These are phyloP conservation scores for Termitomyces sp. DNA, from an alignment of 768 basidiomycete genomes.

Conservation along the genomic window DNA sequence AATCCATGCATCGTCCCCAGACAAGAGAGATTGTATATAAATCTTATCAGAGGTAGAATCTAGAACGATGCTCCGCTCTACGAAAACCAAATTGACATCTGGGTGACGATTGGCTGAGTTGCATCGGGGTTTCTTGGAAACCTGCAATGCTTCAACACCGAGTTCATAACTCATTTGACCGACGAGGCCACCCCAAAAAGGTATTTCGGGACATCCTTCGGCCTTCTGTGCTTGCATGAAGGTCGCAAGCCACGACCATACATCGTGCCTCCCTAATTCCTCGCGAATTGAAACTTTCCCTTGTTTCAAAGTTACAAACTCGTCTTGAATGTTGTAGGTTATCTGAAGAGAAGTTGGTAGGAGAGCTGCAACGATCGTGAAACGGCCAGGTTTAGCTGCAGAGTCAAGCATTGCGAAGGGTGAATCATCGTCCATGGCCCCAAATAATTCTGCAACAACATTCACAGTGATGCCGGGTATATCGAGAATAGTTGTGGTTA, in stretches of 20 bases:
- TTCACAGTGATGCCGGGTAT: constrained; percentile 36
- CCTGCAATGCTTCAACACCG: constrained; percentile 51
- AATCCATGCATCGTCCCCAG: constrained; percentile 60
- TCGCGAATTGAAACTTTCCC: constrained; percentile 30
- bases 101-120: constrained; percentile 38
- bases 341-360: constrained; percentile 48
- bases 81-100: constrained; percentile 71
- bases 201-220: constrained; percentile 38
- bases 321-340: constrained; percentile 48
- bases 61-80: constrained; percentile 72
- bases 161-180: constrained; percentile 80
- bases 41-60: constrained; percentile 45
- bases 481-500: constrained; percentile 33
- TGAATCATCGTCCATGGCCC: constrained; percentile 48
- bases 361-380: constrained; percentile 66
- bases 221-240: constrained; percentile 57
- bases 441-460: constrained; percentile 56
- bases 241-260: constrained; percentile 72
- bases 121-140: constrained; percentile 26
- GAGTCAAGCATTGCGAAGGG: constrained; percentile 74
- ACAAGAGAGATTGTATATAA: constrained; percentile 61
- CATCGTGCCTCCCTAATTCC: constrained; percentile 40
- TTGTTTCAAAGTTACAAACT: constrained; percentile 37
- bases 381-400: constrained; percentile 68
- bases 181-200: constrained; percentile 82